Evolutionary conservation across 306 rosid species (phyloP).

Genomic region (Medicago truncatula): MtrunA17r5.0-ANR NC_053049.1:4918001-4918500

Average conservation of each 20-base stretch:
- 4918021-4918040: slow-evolving; percentile 62
- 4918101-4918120: slow-evolving; percentile 36
- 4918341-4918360: slow-evolving; percentile 15
- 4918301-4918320: slow-evolving; percentile 46
- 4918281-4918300: slow-evolving; percentile 22
- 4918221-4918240: slow-evolving; percentile 61
- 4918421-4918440: slow-evolving; percentile 18
- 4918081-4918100: slow-evolving; percentile 64
- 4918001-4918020: not conserved
- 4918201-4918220: slow-evolving; percentile 53
- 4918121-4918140: slow-evolving; percentile 32
- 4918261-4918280: slow-evolving; percentile 28
- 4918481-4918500: slow-evolving; percentile 39
- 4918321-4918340: not conserved
- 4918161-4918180: slow-evolving; percentile 51
- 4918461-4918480: slow-evolving; percentile 35
- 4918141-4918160: slow-evolving; percentile 39
- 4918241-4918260: slow-evolving; percentile 22
- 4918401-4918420: slow-evolving; percentile 25
- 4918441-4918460: slow-evolving; percentile 21
- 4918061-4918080: slow-evolving; percentile 81
- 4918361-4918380: not conserved
- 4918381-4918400: slow-evolving; percentile 17
- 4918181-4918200: slow-evolving; percentile 47
- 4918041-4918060: slow-evolving; percentile 65